These are phyloP conservation scores for Trichoderma lentiforme DNA, from an alignment of 2,329 filamentous ascomycete species.

Conservation along the genomic window DNA sequence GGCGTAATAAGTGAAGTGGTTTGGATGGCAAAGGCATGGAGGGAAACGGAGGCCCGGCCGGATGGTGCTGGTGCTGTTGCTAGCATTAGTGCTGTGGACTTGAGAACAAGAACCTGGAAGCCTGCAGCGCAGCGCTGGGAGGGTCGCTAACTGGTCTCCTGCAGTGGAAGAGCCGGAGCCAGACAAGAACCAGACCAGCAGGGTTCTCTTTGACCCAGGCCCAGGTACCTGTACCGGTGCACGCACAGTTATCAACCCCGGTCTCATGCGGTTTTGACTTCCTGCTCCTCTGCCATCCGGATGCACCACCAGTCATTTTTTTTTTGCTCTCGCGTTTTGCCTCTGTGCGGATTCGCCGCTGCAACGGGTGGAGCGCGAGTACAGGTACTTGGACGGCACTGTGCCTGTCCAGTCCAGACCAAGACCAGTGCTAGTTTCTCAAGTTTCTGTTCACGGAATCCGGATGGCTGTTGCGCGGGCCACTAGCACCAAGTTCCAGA, in stretches of 20 bases:
- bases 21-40: background rate
- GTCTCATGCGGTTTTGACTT: background rate
- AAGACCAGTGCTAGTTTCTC: background rate
- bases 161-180: slow-evolving; percentile 15
- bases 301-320: background rate
- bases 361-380: background rate
- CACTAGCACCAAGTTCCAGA: slow-evolving; percentile 13
- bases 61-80: slow-evolving; percentile 2
- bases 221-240: background rate
- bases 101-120: background rate
- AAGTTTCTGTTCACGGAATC: slow-evolving; percentile 12
- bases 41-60: background rate
- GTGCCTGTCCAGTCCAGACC: background rate
- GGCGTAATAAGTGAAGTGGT: slow-evolving; percentile 10
- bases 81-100: background rate
- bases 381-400: background rate
- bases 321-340: background rate
- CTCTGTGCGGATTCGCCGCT: slow-evolving; percentile 4
- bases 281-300: background rate
- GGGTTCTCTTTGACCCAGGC: background rate
- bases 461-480: slow-evolving; percentile 14
- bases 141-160: slow-evolving; percentile 1
- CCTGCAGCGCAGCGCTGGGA: background rate
- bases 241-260: slow-evolving; percentile 7
- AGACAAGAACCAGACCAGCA: slow-evolving; percentile 1